Evolutionary conservation across 2,329 filamentous ascomycete species (phyloP), one percentile per base, ranked within the genome.

Genomic region (Graphiopsis chlorocephala): DNA sequence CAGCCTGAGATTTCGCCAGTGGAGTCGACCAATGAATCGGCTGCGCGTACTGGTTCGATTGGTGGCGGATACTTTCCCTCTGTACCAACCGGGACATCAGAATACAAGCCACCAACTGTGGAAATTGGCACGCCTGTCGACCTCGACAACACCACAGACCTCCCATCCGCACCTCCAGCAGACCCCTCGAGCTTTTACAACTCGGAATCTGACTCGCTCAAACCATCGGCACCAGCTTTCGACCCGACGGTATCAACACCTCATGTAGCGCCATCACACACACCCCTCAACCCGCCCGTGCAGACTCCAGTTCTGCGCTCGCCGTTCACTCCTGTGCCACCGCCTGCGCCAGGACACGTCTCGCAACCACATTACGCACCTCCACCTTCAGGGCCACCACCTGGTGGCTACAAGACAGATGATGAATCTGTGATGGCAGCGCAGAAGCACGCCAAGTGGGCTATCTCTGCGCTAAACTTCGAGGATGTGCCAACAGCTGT

Each of bases 381-480:
- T 6, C 33, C 47, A n/a, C 33, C 48, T 15, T 50, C 48, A 5
- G 48, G 38, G n/a, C 58, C 58, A 8, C 42, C 58, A 25, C n/a
- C 58, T 20, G 60, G 60, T 11, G 60, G 48, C 4, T 62, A 55
- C 33, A 53, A 45, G 10, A 81, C 78, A 12, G 92, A 97, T 68
- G 89, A 93, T 68, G 81, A 84, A 65, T 83, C 90, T 0, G 89
- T 97, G 38, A 81, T 86, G 38, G 85, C 88, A 71, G 94, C 95
- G 4, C 93, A 97, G 76, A 99, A 98, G 76, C 95, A 98, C 79
- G 93, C 94, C 2, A 93, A 92, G 72, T 99, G 92, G 92, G 95
- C 95, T 0, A 96, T 98, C 48, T 97, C 93, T 12, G 95, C 95
- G 0, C 80, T 99, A 56, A 97, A 97, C 72, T 99, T 99, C 77